Base-by-base conservation (phyloP, 176 grass and related monocot species). In the Pontederia paniculata region DNA sequence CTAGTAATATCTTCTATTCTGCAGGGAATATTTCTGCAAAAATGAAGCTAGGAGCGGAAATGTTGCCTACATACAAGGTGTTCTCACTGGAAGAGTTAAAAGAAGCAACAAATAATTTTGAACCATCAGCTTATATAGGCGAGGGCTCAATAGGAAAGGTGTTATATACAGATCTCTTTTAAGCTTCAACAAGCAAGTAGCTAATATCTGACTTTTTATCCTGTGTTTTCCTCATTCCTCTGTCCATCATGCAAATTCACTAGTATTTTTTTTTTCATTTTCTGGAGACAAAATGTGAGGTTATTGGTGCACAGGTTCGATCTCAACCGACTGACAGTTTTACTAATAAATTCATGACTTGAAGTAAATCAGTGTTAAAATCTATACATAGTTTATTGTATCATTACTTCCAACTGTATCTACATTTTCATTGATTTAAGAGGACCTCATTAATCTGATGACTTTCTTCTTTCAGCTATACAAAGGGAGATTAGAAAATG, bases 71-170 rank as follows among this genome's bases (percentile, higher is more conserved):
- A 65, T 70, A 87, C 70, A 70, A 68, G 37, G 52, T 76, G 21
- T 96, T 96, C 81, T 83, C 76, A 68, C 68, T 89, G 61, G 91
- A 96, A 74, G 91, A 96, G 68, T 75, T 96, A 43, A 96, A 96
- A 72, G 86, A 87, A 81, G 82, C 91, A 5, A 89, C 91, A 67
- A 87, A 87, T 58, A 77, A 74, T 68, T 96, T 96, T 58, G 82
- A 86, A 65, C 22, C 48, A 9, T 81, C 80, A 15, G 65, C 79
- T 59, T 89, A 80, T 76, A 76, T 96, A 70, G 82, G 91, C 15
- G 91, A 96, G 65, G 91, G 91, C 14, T 80, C 91, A 77, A 86
- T 78, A 62, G 91, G 91, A 71, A 96, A 96, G 91, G 91, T 96
- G 50, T 58, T 67, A 37, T 49, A 41, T 53, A 21, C 12, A 37